Evolutionary conservation across 2,329 filamentous ascomycete species (phyloP), one percentile per base, ranked within the genome.

Genomic region (Septoria petroselini): DNA sequence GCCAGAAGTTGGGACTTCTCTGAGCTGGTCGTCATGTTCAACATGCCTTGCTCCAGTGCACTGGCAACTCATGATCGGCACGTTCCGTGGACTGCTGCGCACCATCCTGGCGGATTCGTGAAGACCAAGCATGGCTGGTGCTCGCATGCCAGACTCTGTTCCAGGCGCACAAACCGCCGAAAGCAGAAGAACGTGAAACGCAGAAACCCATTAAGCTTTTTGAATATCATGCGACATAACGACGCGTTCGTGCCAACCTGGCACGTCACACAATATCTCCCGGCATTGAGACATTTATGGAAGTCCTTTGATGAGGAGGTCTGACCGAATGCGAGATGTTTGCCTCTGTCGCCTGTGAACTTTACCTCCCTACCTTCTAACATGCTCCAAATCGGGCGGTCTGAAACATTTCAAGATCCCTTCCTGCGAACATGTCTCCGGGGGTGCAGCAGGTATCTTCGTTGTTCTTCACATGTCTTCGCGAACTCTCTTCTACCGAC

Each of bases 131-230:
- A 44, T 44, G 41, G 41, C 37, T 45, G 31, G 30, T 45, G 42
- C 42, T 45, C 33, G 42, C 30, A 35, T 45, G 33, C 42, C 42
- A 45, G 29, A 45, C 42, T 45, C 33, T 37, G 42, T 45, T 45
- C 27, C 19, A 45, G 19, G 42, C n/a, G 33, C 31, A 23, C 42
- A 23, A 30, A 19, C 15, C 34, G 15, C 42, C 31, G 31, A 34
- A 29, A 35, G 33, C 42, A 21, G 42, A 45, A 15, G 42, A 18
- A 37, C 33, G 21, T 45, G 42, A 45, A 45, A 45, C 42, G 21
- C 9, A 45, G 41, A 34, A 27, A 35, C 15, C n/a, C 8, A n/a
- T 33, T 17, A 44, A 37, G 31, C 30, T 35, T 44, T 43, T 33
- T 7, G 11, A 17, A 5, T 27, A 27, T 9, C 9, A 15, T 29